These are phyloP conservation scores for Alternaria infectoria DNA, from an alignment of 2,329 filamentous ascomycete species.

Conservation along the genomic window DNA sequence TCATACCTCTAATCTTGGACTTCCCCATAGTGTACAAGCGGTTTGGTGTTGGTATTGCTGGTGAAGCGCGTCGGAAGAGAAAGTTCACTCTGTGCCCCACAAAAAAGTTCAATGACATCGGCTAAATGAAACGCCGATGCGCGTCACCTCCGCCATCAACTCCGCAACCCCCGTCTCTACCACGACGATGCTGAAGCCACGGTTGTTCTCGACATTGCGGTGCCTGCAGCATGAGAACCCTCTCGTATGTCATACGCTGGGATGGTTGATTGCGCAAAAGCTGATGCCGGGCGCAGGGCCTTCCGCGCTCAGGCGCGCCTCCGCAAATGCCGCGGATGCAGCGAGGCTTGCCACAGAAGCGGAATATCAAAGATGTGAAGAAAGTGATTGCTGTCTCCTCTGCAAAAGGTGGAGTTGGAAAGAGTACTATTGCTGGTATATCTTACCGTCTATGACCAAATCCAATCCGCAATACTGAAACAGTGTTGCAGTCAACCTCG, in stretches of 20 bases:
- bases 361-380: conserved; percentile 80
- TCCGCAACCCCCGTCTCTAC: conserved; percentile 19
- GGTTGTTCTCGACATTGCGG: conserved; percentile 61
- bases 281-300: conserved; percentile 64
- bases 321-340: conserved; percentile 75
- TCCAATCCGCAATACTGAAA: conserved; percentile 1
- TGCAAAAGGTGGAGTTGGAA: conserved; percentile 97
- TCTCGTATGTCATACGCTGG: conserved; percentile 61
- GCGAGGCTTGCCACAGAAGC: conserved; percentile 79
- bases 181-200: conserved; percentile 48
- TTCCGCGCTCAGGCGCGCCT: conserved; percentile 74
- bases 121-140: conserved; percentile 23
- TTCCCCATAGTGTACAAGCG: conserved; percentile 33
- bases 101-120: conserved; percentile 37
- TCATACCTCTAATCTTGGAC: conserved; percentile 38
- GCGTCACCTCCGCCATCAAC: conserved; percentile 31
- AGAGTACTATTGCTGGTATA: conserved; percentile 86
- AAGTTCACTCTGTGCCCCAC: conserved; percentile 33
- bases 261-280: neutral
- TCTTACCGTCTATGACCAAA: neutral
- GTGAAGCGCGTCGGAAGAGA: conserved; percentile 9
- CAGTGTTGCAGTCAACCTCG: conserved; percentile 70
- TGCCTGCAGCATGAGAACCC: conserved; percentile 81
- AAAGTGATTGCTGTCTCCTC: conserved; percentile 98
- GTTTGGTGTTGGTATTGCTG: neutral